Conservation (phyloP, 225 moss, liverwort and hornwort genomes). For the Antitrichia curtipendula region DNA sequence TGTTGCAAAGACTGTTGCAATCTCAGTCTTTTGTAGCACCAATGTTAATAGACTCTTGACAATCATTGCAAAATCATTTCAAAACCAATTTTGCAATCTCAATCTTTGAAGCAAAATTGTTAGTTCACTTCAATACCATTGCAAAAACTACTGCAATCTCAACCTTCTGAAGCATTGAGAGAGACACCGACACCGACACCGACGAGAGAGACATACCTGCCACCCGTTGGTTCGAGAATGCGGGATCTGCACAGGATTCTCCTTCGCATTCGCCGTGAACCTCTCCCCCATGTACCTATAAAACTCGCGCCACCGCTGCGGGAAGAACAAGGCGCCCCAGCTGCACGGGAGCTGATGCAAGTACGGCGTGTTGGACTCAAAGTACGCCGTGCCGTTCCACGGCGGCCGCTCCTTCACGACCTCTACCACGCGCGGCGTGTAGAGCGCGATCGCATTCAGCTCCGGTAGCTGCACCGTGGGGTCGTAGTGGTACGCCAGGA, state of each 20-base stretch:
- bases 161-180: not conserved
- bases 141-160: not conserved
- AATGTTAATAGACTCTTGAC: not conserved
- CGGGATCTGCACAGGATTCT: conserved; percentile 80
- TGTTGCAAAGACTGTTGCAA: not conserved
- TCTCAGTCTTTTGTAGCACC: not conserved
- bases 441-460: conserved; percentile 82
- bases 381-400: conserved; percentile 82
- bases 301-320: conserved; percentile 82
- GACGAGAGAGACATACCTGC: conserved; percentile 14
- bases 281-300: conserved; percentile 92
- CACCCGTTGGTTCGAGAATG: conserved; percentile 91
- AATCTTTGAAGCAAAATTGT: not conserved
- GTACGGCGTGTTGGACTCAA: conserved; percentile 78
- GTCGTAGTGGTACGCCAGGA: conserved; percentile 80
- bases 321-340: conserved; percentile 93
- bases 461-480: conserved; percentile 63
- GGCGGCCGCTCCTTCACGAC: conserved; percentile 82
- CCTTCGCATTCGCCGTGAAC: conserved; percentile 69
- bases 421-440: conserved; percentile 85
- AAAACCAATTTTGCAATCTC: not conserved
- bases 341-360: conserved; percentile 93
- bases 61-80: not conserved
- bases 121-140: not conserved
- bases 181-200: not conserved